Evolutionary conservation across 2,329 filamentous ascomycete species (phyloP).

Genomic region (Elsinoe necatrix): DNA sequence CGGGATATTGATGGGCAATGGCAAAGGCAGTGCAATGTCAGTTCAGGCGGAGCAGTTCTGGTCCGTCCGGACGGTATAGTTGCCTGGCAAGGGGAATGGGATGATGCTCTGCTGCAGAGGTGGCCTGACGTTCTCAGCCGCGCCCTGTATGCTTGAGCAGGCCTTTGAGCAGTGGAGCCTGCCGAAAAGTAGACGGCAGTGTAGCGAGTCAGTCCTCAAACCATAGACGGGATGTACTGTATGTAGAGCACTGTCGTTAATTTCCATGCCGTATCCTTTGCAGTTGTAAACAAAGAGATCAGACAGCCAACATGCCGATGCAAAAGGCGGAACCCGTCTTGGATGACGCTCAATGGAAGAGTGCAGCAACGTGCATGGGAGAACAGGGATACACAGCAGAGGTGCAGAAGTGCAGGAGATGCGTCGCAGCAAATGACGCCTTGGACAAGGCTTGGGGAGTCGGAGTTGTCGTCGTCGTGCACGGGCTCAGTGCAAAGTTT

Average conservation of each 20-base stretch:
- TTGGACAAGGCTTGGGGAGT: not conserved
- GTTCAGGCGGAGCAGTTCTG: slow-evolving; percentile 23
- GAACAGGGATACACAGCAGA: not conserved
- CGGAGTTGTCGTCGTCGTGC: not conserved
- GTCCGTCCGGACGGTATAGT: slow-evolving; percentile 30
- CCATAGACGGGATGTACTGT: slow-evolving; percentile 5
- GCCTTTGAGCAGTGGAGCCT: not conserved
- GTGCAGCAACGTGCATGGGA: slow-evolving; percentile 1
- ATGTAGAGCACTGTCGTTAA: not conserved
- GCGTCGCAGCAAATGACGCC: slow-evolving; percentile 3
- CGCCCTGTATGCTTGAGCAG: not conserved
- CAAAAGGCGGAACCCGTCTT: not conserved
- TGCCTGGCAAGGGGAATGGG: slow-evolving; percentile 20
- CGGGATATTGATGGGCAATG: slow-evolving; percentile 21
- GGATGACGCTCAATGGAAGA: not conserved
- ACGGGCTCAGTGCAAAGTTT: slow-evolving; percentile 4
- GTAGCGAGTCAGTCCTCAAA: not conserved
- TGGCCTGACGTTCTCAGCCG: slow-evolving; percentile 11
- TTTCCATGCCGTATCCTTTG: slow-evolving; percentile 1
- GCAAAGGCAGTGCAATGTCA: slow-evolving; percentile 19
- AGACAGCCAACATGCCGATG: not conserved
- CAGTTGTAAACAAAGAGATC: not conserved
- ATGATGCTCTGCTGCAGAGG: not conserved
- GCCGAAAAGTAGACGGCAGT: not conserved
- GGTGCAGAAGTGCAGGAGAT: not conserved